These are phyloP conservation scores for Yamadazyma sp. DNA, from an alignment of 805 yeast genomes.

Conservation along the genomic window DNA sequence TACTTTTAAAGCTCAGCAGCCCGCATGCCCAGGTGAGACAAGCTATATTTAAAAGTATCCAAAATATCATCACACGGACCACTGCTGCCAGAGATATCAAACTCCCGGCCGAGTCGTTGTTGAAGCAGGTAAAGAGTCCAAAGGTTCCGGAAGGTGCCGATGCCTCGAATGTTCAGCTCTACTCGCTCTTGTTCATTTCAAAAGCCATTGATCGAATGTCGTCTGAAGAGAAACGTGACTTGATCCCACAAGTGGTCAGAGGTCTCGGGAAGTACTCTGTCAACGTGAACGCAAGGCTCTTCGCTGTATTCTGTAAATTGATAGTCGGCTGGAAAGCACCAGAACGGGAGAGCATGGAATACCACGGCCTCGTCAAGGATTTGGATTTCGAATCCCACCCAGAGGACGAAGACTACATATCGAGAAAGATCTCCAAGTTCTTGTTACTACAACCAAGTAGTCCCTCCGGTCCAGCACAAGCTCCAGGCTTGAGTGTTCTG, in stretches of 20 bases:
- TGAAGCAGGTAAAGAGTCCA: conserved; percentile 64
- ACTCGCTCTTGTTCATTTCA: conserved; percentile 64
- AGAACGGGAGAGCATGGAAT: conserved; percentile 45
- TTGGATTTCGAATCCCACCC: conserved; percentile 35
- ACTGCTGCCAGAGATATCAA: conserved; percentile 52
- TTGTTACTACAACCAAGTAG: conserved; percentile 52
- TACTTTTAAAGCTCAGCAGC: conserved; percentile 76
- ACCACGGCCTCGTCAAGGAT: conserved; percentile 29
- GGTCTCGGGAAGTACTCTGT: conserved; percentile 42
- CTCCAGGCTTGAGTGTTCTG: conserved; percentile 62
- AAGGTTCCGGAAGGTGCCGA: conserved; percentile 40
- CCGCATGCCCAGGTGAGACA: conserved; percentile 62
- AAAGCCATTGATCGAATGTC: conserved; percentile 62
- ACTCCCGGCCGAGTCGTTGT: conserved; percentile 62
- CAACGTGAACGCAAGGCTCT: conserved; percentile 54
- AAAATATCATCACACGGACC: conserved; percentile 66
- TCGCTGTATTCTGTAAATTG: conserved; percentile 58
- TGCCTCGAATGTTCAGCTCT: conserved; percentile 53
- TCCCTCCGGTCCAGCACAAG: conserved; percentile 26
- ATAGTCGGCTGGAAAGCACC: conserved; percentile 50
- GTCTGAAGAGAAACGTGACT: conserved; percentile 30
- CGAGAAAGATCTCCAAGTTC: conserved; percentile 52
- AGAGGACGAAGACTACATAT: conserved; percentile 46
- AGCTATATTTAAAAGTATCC: conserved; percentile 65
- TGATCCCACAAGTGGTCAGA: conserved; percentile 49